Evolutionary conservation across 305 asterid genomes (phyloP).

Genomic region (Solanum hybrid): DNA sequence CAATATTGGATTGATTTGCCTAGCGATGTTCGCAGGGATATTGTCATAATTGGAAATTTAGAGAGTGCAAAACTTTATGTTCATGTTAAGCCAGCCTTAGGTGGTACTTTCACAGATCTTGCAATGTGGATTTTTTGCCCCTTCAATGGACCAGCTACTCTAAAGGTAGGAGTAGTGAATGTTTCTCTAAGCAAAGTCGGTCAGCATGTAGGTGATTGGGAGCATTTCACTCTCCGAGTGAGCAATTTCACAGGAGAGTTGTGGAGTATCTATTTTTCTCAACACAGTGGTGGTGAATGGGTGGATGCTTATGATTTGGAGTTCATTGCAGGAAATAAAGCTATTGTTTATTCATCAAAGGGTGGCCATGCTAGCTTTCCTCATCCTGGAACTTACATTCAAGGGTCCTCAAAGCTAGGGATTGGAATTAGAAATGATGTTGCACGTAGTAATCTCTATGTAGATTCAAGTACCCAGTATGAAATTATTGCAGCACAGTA

Average conservation of each 20-base stretch:
- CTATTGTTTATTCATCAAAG: slow-evolving; percentile 57
- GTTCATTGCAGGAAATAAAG: slow-evolving; percentile 64
- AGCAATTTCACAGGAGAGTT: slow-evolving; percentile 83
- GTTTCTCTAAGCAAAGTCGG: slow-evolving; percentile 55
- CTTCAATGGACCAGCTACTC: slow-evolving; percentile 77
- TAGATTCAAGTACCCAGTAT: slow-evolving; percentile 64
- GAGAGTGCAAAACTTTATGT: slow-evolving; percentile 64
- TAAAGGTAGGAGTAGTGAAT: slow-evolving; percentile 59
- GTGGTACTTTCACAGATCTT: slow-evolving; percentile 78
- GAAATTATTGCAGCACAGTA: slow-evolving; percentile 80
- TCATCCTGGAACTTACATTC: slow-evolving; percentile 68
- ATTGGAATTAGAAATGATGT: slow-evolving; percentile 82
- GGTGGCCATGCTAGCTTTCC: slow-evolving; percentile 82
- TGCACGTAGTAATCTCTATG: slow-evolving; percentile 31
- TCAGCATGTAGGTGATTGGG: slow-evolving; percentile 92
- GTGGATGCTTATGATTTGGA: slow-evolving; percentile 59
- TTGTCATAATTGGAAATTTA: slow-evolving; percentile 48
- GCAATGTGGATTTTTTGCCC: slow-evolving; percentile 90
- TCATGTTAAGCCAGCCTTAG: slow-evolving; percentile 78
- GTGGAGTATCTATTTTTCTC: slow-evolving; percentile 80
- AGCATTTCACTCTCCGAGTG: slow-evolving; percentile 74
- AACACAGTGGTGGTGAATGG: slow-evolving; percentile 93
- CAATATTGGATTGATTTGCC: slow-evolving; percentile 82
- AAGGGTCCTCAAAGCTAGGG: slow-evolving; percentile 66
- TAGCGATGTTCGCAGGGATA: slow-evolving; percentile 26